Evolutionary conservation across 306 rosid genomes (phyloP).

Genomic region (Rosa chinensis): DNA sequence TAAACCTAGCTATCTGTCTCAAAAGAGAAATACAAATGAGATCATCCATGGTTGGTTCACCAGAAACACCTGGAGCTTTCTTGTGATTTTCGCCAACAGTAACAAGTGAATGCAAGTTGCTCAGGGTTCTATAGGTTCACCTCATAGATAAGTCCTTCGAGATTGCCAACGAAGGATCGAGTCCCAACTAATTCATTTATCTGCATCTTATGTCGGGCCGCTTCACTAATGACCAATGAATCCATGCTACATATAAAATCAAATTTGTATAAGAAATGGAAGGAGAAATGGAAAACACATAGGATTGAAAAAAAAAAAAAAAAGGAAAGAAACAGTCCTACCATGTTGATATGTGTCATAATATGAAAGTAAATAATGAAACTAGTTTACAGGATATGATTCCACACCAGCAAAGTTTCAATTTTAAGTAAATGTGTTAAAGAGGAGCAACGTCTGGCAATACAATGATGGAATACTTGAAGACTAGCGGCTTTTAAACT

Average conservation of each 20-base stretch:
- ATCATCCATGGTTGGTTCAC: neutral
- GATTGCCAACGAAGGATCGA: slow-evolving; percentile 51
- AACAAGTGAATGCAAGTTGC: neutral
- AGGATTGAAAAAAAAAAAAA: neutral
- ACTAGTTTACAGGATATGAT: neutral
- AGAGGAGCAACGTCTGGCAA: neutral
- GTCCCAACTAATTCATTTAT: slow-evolving; percentile 75
- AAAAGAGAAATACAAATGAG: neutral
- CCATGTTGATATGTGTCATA: neutral
- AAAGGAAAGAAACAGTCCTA: neutral
- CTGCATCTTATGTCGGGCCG: slow-evolving; percentile 51
- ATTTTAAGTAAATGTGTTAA: neutral
- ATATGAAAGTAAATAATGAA: neutral
- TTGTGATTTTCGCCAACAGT: neutral
- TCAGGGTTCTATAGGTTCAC: slow-evolving; percentile 42
- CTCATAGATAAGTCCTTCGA: slow-evolving; percentile 77
- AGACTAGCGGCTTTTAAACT: neutral
- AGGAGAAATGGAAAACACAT: neutral
- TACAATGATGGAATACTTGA: neutral
- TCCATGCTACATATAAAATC: slow-evolving; percentile 62
- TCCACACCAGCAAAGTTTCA: neutral
- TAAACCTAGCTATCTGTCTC: neutral
- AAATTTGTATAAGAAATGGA: slow-evolving; percentile 4
- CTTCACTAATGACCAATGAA: slow-evolving; percentile 55
- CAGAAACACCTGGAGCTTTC: neutral